Evolutionary conservation across 2,329 filamentous ascomycete species (phyloP).

Genomic region (Fusarium gaditjirri): DNA sequence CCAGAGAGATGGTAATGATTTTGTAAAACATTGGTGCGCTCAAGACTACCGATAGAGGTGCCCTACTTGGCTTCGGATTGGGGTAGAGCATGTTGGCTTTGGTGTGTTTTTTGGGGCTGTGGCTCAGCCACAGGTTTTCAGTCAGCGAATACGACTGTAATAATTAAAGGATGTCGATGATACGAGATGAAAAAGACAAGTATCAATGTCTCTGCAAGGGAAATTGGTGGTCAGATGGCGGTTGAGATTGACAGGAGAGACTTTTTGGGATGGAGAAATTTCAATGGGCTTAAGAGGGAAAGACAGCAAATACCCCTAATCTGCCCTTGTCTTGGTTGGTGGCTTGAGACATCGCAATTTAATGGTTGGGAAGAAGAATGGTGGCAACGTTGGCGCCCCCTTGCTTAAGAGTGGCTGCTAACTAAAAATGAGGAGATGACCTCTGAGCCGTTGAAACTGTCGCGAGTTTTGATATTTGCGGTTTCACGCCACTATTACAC

Average conservation of each 20-base stretch:
- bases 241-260: background rate
- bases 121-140: background rate
- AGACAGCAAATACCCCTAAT: background rate
- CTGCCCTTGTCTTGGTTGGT: background rate
- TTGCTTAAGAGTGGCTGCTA: background rate
- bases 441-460: background rate
- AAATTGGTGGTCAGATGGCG: background rate
- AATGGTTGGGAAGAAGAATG: background rate
- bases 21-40: background rate
- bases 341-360: background rate
- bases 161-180: accelerated
- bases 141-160: no score
- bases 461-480: background rate
- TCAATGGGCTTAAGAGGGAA: background rate
- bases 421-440: background rate
- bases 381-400: background rate
- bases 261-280: background rate
- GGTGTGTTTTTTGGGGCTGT: background rate
- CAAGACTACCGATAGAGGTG: background rate
- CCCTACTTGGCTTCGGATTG: background rate
- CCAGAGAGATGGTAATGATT: background rate
- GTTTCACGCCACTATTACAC: background rate
- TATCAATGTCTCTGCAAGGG: background rate
- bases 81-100: background rate
- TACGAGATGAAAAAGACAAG: background rate